Conservation (phyloP, 208 protist species). For the Spongospora subterranea region DNA sequence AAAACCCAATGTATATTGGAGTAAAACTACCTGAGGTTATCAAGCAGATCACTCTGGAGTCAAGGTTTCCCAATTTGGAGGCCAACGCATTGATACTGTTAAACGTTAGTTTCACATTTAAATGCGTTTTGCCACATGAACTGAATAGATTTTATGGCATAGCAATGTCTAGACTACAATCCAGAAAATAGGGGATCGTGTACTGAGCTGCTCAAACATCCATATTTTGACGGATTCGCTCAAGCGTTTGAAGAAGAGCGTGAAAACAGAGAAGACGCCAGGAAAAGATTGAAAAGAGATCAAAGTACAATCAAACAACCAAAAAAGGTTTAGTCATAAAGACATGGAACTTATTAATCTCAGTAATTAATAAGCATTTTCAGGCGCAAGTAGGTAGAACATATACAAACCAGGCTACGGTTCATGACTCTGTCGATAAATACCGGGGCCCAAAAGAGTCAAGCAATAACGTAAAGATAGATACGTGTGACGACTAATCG, state of each 20-base stretch:
- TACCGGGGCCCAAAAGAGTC: too few species aligned
- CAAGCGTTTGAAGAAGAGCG: constrained; percentile 23
- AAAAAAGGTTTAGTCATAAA: too few species aligned
- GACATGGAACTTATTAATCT: too few species aligned
- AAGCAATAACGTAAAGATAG: too few species aligned
- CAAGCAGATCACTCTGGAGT: constrained; percentile 58
- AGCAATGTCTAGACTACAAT: constrained; percentile 69
- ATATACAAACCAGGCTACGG: too few species aligned
- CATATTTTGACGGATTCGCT: constrained; percentile 68
- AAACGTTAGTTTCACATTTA: constrained; percentile 61
- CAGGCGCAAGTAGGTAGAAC: too few species aligned
- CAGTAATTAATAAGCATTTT: too few species aligned
- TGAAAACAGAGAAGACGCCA: constrained; percentile 18
- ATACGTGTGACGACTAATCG: too few species aligned
- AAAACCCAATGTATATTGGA: constrained; percentile 73
- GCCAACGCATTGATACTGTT: constrained; percentile 61
- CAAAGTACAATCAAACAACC: too few species aligned
- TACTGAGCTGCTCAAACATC: constrained; percentile 69
- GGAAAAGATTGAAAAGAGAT: too few species aligned
- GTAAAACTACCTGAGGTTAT: constrained; percentile 66
- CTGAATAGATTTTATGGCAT: constrained; percentile 65
- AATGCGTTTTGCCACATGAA: constrained; percentile 46
- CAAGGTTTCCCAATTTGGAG: constrained; percentile 63
- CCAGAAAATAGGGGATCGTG: constrained; percentile 68
- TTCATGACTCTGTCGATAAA: too few species aligned